Evolutionary conservation across 1,284 basidiomycete genomes (phyloP), one percentile per base, ranked within the genome.

Genomic region (Leccinum fallax): DNA sequence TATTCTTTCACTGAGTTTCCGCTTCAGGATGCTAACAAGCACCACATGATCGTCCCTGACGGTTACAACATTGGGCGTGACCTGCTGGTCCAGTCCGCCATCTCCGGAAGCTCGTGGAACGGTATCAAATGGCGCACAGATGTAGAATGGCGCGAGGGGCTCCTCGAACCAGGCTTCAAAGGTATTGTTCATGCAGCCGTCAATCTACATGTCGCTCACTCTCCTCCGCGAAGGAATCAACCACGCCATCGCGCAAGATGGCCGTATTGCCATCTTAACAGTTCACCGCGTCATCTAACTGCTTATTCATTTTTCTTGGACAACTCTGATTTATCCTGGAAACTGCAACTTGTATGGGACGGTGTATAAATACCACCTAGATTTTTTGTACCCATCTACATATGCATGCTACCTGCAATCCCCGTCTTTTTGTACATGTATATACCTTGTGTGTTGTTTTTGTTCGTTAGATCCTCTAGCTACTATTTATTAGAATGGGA

Each of bases 41-140:
- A 86, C 63, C 91, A 94, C 69, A 86, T 80, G 73, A 93, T 94
- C 58, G 81, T 86, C 21, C 83, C 85, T 9, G 77, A 94, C 62
- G 91, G 91, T 5, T 93, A 92, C 69, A 92, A 93, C 67, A 77
- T 89, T 53, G 90, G 91, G 11, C 85, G 92, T 19, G 88, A 93
- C 74, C 85, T 81, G 76, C 78, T 93, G 58, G 89, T 93, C 24
- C 79, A 82, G 48, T 83, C 79, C 11, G 90, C 91, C n/a, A 70
- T 82, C 24, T 71, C 79, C 8, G 87, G 85, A n/a, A 83, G 82
- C 56, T 79, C 79, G 34, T 87, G 84, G 83, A 81, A 82, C 40
- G 82, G 84, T 10, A 81, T 82, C 65, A 85, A 81, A 79, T 93
- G 91, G 90, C 77, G 79, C 64, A 89, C 90, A 1, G 84, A 89